Percentiles rank a stretch among this genome's conserved stretches.
Evolutionary conservation across 768 basidiomycete species (phyloP).

Genomic region (Tubosaeta sp.): DNA sequence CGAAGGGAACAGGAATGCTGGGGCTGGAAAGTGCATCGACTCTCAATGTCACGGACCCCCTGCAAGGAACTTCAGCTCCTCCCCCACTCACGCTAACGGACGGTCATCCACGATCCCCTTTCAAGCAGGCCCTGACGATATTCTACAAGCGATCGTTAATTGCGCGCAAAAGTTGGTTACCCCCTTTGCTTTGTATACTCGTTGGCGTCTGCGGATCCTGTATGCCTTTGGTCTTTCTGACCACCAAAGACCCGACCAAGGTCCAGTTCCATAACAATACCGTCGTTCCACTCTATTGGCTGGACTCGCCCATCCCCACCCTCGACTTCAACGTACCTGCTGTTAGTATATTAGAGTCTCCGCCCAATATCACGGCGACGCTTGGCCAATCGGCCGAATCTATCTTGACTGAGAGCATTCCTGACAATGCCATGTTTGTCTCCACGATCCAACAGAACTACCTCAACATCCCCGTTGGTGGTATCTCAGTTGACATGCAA

Average conservation of each 20-base stretch:
- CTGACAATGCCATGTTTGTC: constrained; percentile 59
- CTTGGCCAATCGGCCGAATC: constrained; percentile 40
- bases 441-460: constrained; percentile 48
- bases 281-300: constrained; percentile 50
- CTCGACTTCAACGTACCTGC: constrained; percentile 26
- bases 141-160: constrained; percentile 68
- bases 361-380: constrained; percentile 46
- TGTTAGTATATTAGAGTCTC: constrained; percentile 45
- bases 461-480: constrained; percentile 55
- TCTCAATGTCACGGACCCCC: neutral
- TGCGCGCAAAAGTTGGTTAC: constrained; percentile 63
- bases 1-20: constrained; percentile 10
- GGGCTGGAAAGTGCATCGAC: constrained; percentile 7
- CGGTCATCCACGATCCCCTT: constrained; percentile 51
- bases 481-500: constrained; percentile 55
- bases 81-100: constrained; percentile 32
- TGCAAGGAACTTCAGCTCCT: constrained; percentile 1
- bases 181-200: constrained; percentile 49
- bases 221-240: constrained; percentile 59
- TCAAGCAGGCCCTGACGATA: constrained; percentile 66
- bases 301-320: constrained; percentile 36
- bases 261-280: constrained; percentile 35
- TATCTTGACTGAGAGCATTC: constrained; percentile 39
- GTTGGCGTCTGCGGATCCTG: constrained; percentile 60
- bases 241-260: constrained; percentile 42